Percentiles rank a stretch among this genome's conserved stretches.
phyloP scores from a whole-genome alignment of 805 yeast species.

The Wickerhamiella bombiphila region DNA sequence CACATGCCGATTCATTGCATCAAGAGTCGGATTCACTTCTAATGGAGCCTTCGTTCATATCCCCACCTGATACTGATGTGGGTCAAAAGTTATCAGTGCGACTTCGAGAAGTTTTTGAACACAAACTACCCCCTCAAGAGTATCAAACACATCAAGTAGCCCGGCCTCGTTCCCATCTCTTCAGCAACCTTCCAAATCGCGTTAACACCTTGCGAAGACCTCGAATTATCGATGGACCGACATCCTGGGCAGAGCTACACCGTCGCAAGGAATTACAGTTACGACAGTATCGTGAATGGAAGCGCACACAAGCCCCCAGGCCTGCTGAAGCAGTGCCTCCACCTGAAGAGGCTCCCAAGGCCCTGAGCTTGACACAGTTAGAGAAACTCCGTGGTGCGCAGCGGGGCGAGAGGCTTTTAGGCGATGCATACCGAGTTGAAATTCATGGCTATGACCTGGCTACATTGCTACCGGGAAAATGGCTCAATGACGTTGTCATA shows the following conservation, averaged over 20 bases:
- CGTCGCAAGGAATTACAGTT: not conserved
- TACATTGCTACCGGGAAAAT: slow-evolving; percentile 52
- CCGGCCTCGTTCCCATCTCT: too few species aligned
- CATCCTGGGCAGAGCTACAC: not conserved
- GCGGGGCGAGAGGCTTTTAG: not conserved
- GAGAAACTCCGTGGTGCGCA: not conserved
- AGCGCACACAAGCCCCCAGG: not conserved
- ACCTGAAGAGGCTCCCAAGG: not conserved
- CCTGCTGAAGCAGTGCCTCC: not conserved
- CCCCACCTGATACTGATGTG: too few species aligned
- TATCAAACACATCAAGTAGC: too few species aligned
- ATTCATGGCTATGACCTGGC: slow-evolving; percentile 38
- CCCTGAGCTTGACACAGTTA: not conserved
- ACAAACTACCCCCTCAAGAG: too few species aligned
- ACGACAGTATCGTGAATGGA: not conserved
- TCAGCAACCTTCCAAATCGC: too few species aligned
- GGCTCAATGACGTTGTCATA: slow-evolving; percentile 87
- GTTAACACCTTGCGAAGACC: too few species aligned
- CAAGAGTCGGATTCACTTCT: too few species aligned
- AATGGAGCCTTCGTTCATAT: too few species aligned
- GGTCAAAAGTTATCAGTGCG: too few species aligned
- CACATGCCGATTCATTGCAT: too few species aligned
- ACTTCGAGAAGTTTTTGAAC: too few species aligned
- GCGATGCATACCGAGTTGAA: slow-evolving; percentile 25
- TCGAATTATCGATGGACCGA: not conserved